Evolutionary conservation across 2,329 filamentous ascomycete genomes (phyloP), one percentile per base, ranked within the genome.

Genomic region (Neonectria sp.): DNA sequence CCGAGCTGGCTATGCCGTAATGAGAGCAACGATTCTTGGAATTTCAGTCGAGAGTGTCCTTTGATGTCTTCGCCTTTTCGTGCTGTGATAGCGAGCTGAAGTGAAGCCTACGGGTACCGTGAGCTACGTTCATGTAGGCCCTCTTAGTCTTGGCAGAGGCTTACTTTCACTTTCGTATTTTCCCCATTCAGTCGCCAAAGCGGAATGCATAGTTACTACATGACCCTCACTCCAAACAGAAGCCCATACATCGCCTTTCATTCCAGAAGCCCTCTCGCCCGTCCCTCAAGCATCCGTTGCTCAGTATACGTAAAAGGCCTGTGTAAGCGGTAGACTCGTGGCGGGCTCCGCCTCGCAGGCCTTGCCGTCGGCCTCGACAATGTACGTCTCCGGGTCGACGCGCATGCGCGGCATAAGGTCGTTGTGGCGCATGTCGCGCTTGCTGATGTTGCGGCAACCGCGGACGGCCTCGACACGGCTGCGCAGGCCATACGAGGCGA

Each of bases 401-500:
- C 86, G 90, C 93, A 98, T 98, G 82, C 87, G 90, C 15, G 95
- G 95, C 89, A 90, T 94, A 61, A 82, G 82, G 76, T 94, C 90
- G 80, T 98, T 98, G 81, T 90, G 95, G 77, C 94, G 95, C 95
- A 98, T 97, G 81, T 98, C 93, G 74, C 82, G 86, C 86, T 98
- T 98, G 49, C 91, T 86, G 51, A 97, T 87, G 35, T 80, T 88
- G 66, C 95, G 86, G 80, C 95, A 97, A 63, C 89, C 88, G 77
- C 87, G 91, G 55, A 98, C 94, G 4, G 93, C 85, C 82, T 96
- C 93, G 70, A 98, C 84, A 53, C 93, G 89, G 81, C 95, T 97
- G 75, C 87, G 88, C 68, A 98, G 84, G 3, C 89, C 89, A 80
- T 98, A 98, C 3, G 84, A 84, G n/a, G 86, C 85, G 48, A 95